Conservation (phyloP, 2,329 filamentous ascomycete species). For the Beauveria scarabaeidicola region DNA sequence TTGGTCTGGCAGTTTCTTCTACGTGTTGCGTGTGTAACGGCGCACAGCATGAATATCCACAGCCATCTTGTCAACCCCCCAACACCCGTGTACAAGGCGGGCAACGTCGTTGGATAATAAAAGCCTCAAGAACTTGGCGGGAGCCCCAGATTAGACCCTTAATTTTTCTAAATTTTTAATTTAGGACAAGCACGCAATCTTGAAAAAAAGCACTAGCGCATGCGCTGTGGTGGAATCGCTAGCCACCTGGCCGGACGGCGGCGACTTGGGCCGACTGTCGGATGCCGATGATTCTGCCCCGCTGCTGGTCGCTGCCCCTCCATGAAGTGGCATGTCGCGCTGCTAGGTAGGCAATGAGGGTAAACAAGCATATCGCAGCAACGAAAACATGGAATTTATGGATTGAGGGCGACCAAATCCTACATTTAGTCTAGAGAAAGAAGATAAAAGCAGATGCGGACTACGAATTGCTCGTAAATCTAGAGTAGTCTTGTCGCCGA, state of each 20-base stretch:
- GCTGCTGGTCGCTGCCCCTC: slow-evolving; percentile 1
- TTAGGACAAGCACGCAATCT: slow-evolving; percentile 10
- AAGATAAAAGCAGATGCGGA: not conserved
- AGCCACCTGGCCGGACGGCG: not conserved
- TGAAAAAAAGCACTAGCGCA: not conserved
- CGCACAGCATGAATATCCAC: too few species aligned
- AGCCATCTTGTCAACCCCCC: too few species aligned
- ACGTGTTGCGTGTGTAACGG: not conserved
- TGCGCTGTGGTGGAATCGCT: not conserved
- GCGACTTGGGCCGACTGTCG: slow-evolving; percentile 4
- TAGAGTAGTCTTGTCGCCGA: not conserved
- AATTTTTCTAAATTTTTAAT: not conserved
- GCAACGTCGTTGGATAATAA: not conserved
- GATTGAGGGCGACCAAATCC: not conserved
- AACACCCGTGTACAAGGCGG: slow-evolving; percentile 13
- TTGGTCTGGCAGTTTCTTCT: not conserved
- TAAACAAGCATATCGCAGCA: too few species aligned
- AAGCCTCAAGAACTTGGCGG: not conserved
- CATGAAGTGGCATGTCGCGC: not conserved
- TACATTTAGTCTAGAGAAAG: not conserved
- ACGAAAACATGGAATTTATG: too few species aligned
- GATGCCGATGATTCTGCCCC: slow-evolving; percentile 6
- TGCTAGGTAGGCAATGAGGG: not conserved
- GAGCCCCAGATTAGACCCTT: not conserved
- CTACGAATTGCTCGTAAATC: not conserved